Evolutionary conservation across 257 asterid species (phyloP).

Genomic region (Craterostigma plantagineum): DNA sequence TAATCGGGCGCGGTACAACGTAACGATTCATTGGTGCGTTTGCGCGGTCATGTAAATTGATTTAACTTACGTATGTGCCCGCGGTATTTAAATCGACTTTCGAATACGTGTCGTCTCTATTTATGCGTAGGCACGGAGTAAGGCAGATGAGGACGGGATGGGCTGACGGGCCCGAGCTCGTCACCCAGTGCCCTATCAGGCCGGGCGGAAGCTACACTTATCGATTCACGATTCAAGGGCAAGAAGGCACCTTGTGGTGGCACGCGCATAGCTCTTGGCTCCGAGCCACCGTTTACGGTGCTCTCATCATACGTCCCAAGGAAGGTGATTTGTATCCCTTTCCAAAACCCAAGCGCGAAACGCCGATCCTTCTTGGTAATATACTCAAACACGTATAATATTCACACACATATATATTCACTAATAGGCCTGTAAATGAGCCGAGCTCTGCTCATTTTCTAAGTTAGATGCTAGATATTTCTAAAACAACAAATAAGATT

Average conservation of each 20-base stretch:
- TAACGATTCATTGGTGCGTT: slow-evolving; percentile 39
- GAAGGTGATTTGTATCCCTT: slow-evolving; percentile 17
- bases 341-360: slow-evolving; percentile 18
- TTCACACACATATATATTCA: slow-evolving; percentile 40
- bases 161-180: slow-evolving; percentile 40
- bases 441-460: slow-evolving; percentile 26
- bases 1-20: slow-evolving; percentile 8
- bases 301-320: slow-evolving; percentile 18
- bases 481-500: too few relatives aligned
- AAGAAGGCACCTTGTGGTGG: slow-evolving; percentile 56
- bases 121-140: slow-evolving; percentile 44
- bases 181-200: slow-evolving; percentile 38
- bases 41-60: too few relatives aligned
- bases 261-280: slow-evolving; percentile 50
- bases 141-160: slow-evolving; percentile 33
- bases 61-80: too few relatives aligned
- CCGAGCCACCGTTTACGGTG: slow-evolving; percentile 37
- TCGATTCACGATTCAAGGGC: slow-evolving; percentile 17
- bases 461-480: background rate
- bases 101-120: too few relatives aligned
- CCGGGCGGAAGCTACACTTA: slow-evolving; percentile 28
- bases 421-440: slow-evolving; percentile 77
- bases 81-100: too few relatives aligned
- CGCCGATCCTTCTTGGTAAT: slow-evolving; percentile 31
- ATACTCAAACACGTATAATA: slow-evolving; percentile 63